Evolutionary conservation across 306 rosid species (phyloP).

Genomic region (Cicer yamashitae): DNA sequence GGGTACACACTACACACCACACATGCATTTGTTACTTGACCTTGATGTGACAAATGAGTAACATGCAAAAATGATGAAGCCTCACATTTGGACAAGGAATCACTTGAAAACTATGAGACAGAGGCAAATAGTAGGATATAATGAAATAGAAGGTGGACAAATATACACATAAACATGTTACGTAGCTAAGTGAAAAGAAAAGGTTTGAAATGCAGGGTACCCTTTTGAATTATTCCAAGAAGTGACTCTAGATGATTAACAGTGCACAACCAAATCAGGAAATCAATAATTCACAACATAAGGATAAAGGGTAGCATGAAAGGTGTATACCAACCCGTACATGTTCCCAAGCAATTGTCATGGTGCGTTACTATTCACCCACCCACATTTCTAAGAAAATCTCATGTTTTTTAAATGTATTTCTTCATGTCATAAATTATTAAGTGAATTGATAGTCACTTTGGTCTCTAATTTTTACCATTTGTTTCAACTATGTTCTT

Average conservation of each 20-base stretch:
- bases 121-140: slow-evolving; percentile 39
- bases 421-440: too few relatives aligned
- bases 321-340: slow-evolving; percentile 47
- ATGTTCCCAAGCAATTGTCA: slow-evolving; percentile 22
- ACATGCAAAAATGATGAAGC: slow-evolving; percentile 41
- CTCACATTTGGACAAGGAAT: slow-evolving; percentile 48
- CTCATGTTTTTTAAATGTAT: too few relatives aligned
- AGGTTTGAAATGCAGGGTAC: slow-evolving; percentile 30
- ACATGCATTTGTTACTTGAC: not conserved
- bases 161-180: slow-evolving; percentile 48
- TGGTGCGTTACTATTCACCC: too few relatives aligned
- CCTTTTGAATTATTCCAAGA: slow-evolving; percentile 49
- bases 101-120: slow-evolving; percentile 59
- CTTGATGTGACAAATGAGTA: slow-evolving; percentile 59
- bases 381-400: too few relatives aligned
- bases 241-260: slow-evolving; percentile 46
- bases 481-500: too few relatives aligned
- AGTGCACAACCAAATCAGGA: slow-evolving; percentile 58
- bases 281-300: slow-evolving; percentile 55
- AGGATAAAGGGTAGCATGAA: slow-evolving; percentile 49
- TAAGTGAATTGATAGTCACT: too few relatives aligned
- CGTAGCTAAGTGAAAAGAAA: slow-evolving; percentile 43
- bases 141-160: slow-evolving; percentile 46
- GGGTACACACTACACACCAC: not conserved
- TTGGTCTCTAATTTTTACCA: too few relatives aligned